These are phyloP conservation scores for Vinca minor DNA, from an alignment of 257 asterid genomes.

Conservation along the genomic window DNA sequence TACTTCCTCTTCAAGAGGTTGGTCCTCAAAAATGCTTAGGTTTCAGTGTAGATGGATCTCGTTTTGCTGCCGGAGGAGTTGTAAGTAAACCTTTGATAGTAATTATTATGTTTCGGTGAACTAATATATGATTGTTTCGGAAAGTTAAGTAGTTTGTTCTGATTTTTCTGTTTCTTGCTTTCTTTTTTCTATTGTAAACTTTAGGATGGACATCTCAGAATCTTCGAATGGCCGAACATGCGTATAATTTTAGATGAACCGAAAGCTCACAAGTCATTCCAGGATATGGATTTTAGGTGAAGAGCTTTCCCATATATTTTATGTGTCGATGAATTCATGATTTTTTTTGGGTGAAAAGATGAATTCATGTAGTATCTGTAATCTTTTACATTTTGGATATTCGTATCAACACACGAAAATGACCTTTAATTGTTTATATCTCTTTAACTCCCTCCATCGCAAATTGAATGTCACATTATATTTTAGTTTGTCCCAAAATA, in stretches of 20 bases:
- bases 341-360: too few relatives aligned
- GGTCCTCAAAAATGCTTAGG: slow-evolving; percentile 75
- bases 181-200: slow-evolving; percentile 16
- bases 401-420: not conserved
- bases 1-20: slow-evolving; percentile 53
- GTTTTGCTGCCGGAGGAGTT: slow-evolving; percentile 84
- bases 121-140: too few relatives aligned
- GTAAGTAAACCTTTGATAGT: slow-evolving; percentile 40
- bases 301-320: slow-evolving; percentile 11
- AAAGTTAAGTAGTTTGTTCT: too few relatives aligned
- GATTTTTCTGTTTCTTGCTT: slow-evolving; percentile 10
- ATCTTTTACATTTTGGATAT: not conserved
- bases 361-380: not conserved
- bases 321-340: not conserved
- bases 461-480: too few relatives aligned
- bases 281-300: slow-evolving; percentile 95
- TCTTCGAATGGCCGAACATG: slow-evolving; percentile 90
- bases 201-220: slow-evolving; percentile 91
- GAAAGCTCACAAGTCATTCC: slow-evolving; percentile 91
- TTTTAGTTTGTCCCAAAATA: too few relatives aligned
- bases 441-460: too few relatives aligned
- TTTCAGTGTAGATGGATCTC: slow-evolving; percentile 86
- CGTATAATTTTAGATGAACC: slow-evolving; percentile 65
- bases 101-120: not conserved
- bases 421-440: too few relatives aligned